Percentiles rank a stretch among this genome's conserved stretches.
Evolutionary conservation across 495 filamentous ascomycete species (phyloP).

Genomic region (Parathielavia hyrcaniae): DNA sequence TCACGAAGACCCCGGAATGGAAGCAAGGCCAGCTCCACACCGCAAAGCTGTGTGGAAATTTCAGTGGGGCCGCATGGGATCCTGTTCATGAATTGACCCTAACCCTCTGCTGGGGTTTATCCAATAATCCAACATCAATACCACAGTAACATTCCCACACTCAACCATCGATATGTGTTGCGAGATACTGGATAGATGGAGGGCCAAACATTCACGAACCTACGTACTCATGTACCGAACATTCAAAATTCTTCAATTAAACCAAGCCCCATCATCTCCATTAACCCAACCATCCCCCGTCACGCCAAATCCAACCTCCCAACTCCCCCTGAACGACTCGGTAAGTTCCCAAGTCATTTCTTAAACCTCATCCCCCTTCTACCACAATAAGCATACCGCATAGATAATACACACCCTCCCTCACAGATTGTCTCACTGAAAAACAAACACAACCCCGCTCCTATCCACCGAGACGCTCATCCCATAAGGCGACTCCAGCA

Average conservation of each 20-base stretch:
- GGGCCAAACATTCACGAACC: no score
- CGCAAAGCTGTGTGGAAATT: conserved; percentile 17
- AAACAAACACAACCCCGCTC: conserved; percentile 87
- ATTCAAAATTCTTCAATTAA: not conserved
- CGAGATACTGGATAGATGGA: no score
- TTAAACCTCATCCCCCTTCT: not conserved
- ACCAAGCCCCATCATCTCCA: not conserved
- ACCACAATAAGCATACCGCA: no score
- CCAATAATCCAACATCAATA: not conserved
- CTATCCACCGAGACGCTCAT: conserved; percentile 90
- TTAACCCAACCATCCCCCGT: not conserved
- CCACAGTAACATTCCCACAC: conserved; percentile 6
- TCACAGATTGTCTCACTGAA: conserved; percentile 37
- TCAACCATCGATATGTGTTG: no score
- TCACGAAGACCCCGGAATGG: not conserved
- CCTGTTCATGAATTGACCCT: conserved; percentile 5
- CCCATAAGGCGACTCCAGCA: conserved; percentile 82
- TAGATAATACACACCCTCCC: not conserved
- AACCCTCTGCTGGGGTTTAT: not conserved
- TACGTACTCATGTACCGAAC: no score
- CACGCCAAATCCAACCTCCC: not conserved
- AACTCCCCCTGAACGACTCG: no score
- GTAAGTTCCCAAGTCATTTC: not conserved
- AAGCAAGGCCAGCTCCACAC: conserved; percentile 12
- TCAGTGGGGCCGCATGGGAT: not conserved